Evolutionary conservation across 176 grass and related monocot genomes (phyloP), one percentile per base, ranked within the genome.

Genomic region (Oryza punctata): DNA sequence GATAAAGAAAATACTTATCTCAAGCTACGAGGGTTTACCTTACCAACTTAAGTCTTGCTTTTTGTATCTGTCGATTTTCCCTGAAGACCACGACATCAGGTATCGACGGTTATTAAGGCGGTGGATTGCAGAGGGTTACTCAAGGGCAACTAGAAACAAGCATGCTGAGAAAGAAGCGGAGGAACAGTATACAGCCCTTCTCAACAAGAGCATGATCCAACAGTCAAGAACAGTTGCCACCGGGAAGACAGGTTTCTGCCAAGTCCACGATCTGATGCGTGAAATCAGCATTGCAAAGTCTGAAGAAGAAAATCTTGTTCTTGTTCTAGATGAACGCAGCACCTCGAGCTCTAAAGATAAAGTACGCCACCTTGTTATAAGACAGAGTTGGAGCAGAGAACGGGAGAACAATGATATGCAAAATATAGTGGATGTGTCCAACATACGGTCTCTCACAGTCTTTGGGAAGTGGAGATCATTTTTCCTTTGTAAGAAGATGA

Each of bases 1-100:
- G 0, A 79, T 89, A 8, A 87, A 25, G n/a, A 29, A 9, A 19
- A 0, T 33, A 11, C 71, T 92, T 21, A 59, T 0, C 0, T 73
- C 76, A 26, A 92, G 80, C 21, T 93, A 85, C 7, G 79, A 85
- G 19, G 40, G 69, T 28, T 87, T 92, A 10, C 75, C 90, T 14
- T 87, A 86, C 27, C 47, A 82, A 18, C 64, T 87, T 16, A 88
- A 88, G 79, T 80, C 57, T 10, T 91, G n/a, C n/a, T n/a, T n/a
- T n/a, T n/a, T n/a, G n/a, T n/a, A n/a, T n/a, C n/a, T n/a, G 85
- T 65, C 65, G 0, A 33, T 84, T 5, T 91, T 91, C 66, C 75
- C 81, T 12, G 33, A 85, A 63, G 80, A 81, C 46, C 19, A 35
- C 11, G 52, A 67, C 0, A 61, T 91, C 21, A 60, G 71, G 0